Conservation (phyloP, 1,284 basidiomycete genomes). For the Mycosarcoma mackinlayi region DNA sequence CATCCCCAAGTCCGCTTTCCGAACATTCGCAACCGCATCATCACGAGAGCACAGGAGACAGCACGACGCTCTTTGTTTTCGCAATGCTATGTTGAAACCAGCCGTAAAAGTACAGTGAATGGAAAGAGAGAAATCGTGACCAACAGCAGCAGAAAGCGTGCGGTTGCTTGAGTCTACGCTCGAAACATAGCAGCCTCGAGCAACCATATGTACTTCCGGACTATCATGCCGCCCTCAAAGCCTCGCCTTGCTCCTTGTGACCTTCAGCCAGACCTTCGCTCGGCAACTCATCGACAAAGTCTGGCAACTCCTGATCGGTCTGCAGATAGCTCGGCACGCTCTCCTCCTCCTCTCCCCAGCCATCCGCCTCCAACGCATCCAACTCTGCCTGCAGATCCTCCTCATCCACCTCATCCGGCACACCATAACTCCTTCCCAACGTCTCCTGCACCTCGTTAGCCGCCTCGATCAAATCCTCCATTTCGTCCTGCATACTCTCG, state of each 20-base stretch:
- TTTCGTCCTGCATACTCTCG: constrained; percentile 78
- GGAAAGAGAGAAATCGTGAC: too few relatives aligned
- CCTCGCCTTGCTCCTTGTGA: constrained; percentile 30
- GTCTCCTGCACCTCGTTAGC: constrained; percentile 98
- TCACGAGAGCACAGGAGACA: too few relatives aligned
- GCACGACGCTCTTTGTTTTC: too few relatives aligned
- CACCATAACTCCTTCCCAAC: constrained; percentile 90
- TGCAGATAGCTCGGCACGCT: constrained; percentile 60
- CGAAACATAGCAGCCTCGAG: too few relatives aligned
- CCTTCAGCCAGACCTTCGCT: constrained; percentile 6
- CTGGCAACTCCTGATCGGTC: constrained; percentile 48
- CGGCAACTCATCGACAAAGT: constrained; percentile 64
- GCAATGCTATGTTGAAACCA: too few relatives aligned
- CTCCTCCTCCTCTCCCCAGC: constrained; percentile 59
- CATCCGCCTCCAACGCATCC: constrained; percentile 76
- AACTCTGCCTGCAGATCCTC: constrained; percentile 91
- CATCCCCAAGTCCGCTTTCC: too few relatives aligned
- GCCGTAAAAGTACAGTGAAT: too few relatives aligned
- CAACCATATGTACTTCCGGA: too few relatives aligned
- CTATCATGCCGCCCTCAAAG: constrained; percentile 32
- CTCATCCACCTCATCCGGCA: constrained; percentile 98
- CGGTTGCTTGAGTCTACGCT: too few relatives aligned
- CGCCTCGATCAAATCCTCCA: constrained; percentile 97
- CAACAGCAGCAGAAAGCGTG: too few relatives aligned
- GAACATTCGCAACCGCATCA: too few relatives aligned